Percentiles rank a stretch among this genome's conserved stretches.
phyloP scores from a whole-genome alignment of 2,329 filamentous ascomycete genomes.

The Pseudophaeomoniella oleicola region DNA sequence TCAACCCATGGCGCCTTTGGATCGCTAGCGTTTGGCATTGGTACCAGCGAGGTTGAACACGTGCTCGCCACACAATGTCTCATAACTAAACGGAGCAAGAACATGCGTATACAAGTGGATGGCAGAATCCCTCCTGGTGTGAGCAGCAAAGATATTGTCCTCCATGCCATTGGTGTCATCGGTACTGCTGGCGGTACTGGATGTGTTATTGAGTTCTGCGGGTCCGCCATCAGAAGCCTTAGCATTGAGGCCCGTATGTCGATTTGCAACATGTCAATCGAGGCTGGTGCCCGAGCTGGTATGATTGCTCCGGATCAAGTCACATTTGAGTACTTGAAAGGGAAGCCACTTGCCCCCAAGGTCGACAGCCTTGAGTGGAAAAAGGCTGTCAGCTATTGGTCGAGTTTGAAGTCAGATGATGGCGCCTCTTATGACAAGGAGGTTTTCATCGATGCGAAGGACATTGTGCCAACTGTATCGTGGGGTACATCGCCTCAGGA shows the following conservation, averaged over 20 bases:
- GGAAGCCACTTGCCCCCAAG: constrained; percentile 74
- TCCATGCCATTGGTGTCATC: constrained; percentile 84
- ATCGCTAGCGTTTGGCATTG: constrained; percentile 88
- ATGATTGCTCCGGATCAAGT: constrained; percentile 93
- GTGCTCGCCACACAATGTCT: constrained; percentile 92
- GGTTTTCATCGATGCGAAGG: constrained; percentile 78
- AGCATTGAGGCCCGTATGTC: constrained; percentile 99
- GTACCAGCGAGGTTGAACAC: constrained; percentile 96
- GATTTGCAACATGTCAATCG: constrained; percentile 99
- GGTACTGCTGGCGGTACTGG: constrained; percentile 92
- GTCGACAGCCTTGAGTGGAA: constrained; percentile 79
- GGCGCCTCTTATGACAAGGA: constrained; percentile 82
- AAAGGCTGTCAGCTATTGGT: constrained; percentile 78
- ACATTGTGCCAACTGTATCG: constrained; percentile 83
- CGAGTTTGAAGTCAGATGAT: constrained; percentile 68
- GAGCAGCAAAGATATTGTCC: constrained; percentile 88
- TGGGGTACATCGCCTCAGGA: constrained; percentile 98
- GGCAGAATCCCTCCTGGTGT: constrained; percentile 81
- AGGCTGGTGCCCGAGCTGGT: constrained; percentile 84
- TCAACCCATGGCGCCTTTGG: constrained; percentile 97
- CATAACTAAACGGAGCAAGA: constrained; percentile 90
- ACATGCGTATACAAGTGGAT: constrained; percentile 95
- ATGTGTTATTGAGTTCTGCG: constrained; percentile 92
- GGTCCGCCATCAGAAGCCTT: constrained; percentile 73
- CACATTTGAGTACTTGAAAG: constrained; percentile 92